These are phyloP conservation scores for Globisporangium cylindrosporum DNA, from an alignment of 352 stramenopile species.

Conservation along the genomic window DNA sequence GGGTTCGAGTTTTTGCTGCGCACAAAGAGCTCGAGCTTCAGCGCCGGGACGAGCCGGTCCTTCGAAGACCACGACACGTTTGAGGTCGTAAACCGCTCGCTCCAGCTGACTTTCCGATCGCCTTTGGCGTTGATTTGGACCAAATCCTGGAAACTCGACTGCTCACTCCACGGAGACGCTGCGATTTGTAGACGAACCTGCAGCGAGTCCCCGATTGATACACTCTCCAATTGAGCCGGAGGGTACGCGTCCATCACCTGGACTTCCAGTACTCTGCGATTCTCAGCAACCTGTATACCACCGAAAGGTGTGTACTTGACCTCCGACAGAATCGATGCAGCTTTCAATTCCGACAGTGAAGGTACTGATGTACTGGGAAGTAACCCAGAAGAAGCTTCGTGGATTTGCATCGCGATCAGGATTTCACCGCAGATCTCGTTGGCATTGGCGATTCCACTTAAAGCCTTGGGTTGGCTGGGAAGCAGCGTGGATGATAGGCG, in stretches of 20 bases:
- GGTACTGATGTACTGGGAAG: neutral
- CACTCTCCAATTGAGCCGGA: neutral
- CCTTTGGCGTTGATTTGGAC: too few relatives aligned
- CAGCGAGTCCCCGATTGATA: neutral
- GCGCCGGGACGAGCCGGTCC: slow-evolving; percentile 1
- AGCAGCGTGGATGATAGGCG: neutral
- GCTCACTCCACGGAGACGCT: slow-evolving; percentile 2
- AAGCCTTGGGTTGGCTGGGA: neutral
- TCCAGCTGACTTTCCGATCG: slow-evolving; percentile 2
- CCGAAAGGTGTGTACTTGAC: neutral
- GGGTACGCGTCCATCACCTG: slow-evolving; percentile 12
- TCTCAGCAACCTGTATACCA: neutral
- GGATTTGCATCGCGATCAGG: neutral
- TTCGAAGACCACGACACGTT: slow-evolving; percentile 14
- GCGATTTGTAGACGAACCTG: neutral
- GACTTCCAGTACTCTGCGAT: slow-evolving; percentile 6
- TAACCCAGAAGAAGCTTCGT: neutral
- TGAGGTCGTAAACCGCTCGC: neutral
- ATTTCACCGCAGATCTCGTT: neutral
- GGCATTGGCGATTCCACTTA: neutral
- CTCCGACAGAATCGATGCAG: slow-evolving; percentile 9
- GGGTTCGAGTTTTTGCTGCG: neutral
- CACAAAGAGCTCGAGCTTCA: slow-evolving; percentile 2
- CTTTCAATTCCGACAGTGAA: neutral
- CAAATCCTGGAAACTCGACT: slow-evolving; percentile 4